These are phyloP conservation scores for Apiospora koreana DNA, from an alignment of 2,329 filamentous ascomycete genomes.

Conservation along the genomic window DNA sequence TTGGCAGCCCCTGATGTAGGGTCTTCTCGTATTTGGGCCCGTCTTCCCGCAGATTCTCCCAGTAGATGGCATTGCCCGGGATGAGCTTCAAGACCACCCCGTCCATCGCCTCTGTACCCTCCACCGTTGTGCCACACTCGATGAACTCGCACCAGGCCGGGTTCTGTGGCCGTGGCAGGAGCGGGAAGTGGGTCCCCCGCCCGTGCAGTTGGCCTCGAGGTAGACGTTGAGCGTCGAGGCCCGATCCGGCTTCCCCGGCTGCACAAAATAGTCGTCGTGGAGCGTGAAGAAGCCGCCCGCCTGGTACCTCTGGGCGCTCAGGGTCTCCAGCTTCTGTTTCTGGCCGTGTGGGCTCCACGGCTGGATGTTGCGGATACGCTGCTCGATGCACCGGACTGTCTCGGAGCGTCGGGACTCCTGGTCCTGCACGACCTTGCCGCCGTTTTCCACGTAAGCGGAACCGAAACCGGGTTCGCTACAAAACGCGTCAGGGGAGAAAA, in stretches of 20 bases:
- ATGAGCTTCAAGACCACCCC: slow-evolving; percentile 48
- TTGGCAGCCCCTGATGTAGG: slow-evolving; percentile 56
- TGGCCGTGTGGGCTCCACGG: slow-evolving; percentile 48
- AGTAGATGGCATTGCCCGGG: slow-evolving; percentile 57
- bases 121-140: slow-evolving; percentile 37
- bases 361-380: slow-evolving; percentile 48
- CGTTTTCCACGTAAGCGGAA: not conserved
- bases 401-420: slow-evolving; percentile 50
- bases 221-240: slow-evolving; percentile 57
- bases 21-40: slow-evolving; percentile 55
- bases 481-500: too few species aligned
- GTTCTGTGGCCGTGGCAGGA: slow-evolving; percentile 34
- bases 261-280: slow-evolving; percentile 56
- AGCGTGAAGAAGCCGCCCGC: slow-evolving; percentile 51
- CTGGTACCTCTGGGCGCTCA: slow-evolving; percentile 52
- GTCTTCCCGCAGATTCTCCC: slow-evolving; percentile 57
- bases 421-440: slow-evolving; percentile 33
- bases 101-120: slow-evolving; percentile 16
- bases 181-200: slow-evolving; percentile 55
- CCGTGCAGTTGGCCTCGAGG: slow-evolving; percentile 41
- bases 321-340: slow-evolving; percentile 52
- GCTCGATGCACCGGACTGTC: slow-evolving; percentile 41
- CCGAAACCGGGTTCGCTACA: not conserved
- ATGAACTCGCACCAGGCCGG: slow-evolving; percentile 50
- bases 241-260: slow-evolving; percentile 39